phyloP scores from a whole-genome alignment of 345 rosid species.

The Salix udensis region DNA sequence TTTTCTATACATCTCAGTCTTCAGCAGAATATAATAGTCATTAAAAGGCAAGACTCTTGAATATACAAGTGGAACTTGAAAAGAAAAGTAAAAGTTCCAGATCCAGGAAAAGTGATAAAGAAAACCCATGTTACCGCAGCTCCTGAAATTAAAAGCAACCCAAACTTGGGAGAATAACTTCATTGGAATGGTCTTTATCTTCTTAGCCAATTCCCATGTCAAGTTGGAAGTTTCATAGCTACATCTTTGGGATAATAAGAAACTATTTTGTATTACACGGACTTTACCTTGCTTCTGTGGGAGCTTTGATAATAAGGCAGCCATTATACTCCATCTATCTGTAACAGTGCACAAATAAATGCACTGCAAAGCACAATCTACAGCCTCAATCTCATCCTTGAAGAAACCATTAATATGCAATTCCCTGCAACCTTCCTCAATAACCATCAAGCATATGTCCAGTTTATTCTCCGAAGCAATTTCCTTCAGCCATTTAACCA shows the following conservation, averaged over 20 bases:
- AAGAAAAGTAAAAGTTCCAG: not conserved
- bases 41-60: not conserved
- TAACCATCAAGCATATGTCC: conserved; percentile 67
- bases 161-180: not conserved
- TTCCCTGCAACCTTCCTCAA: conserved; percentile 81
- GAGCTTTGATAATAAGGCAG: conserved; percentile 74
- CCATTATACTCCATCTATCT: conserved; percentile 84
- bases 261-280: not conserved
- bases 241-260: not conserved
- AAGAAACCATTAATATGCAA: conserved; percentile 49
- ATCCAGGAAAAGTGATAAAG: not conserved
- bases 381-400: conserved; percentile 65
- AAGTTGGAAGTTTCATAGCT: not conserved
- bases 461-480: conserved; percentile 61
- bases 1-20: not conserved
- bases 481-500: conserved; percentile 89
- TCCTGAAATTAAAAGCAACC: not conserved
- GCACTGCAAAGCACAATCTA: conserved; percentile 80
- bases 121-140: not conserved
- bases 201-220: not conserved
- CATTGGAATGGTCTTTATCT: not conserved
- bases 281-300: conserved; percentile 66
- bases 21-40: not conserved
- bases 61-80: not conserved
- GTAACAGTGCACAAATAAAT: conserved; percentile 64